A percentile compares a stretch with the other conserved stretches of the same genome.
These are phyloP conservation scores for Mucor circinelloides DNA, from an alignment of 371 early-diverging fungal genomes.

Conservation along the genomic window DNA sequence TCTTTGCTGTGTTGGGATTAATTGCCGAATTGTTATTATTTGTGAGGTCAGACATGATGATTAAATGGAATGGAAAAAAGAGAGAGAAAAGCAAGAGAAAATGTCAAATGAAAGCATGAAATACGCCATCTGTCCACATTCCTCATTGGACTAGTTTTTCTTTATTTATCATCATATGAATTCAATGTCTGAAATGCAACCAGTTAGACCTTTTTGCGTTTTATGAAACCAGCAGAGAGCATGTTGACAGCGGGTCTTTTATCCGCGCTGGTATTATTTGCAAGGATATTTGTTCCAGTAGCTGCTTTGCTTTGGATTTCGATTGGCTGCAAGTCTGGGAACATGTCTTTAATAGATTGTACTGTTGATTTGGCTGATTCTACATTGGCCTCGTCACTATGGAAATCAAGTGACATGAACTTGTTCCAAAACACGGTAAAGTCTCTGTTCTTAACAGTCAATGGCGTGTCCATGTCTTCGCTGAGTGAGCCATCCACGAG, in stretches of 20 bases:
- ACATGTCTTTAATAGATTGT: slow-evolving; percentile 13
- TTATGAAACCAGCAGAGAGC: slow-evolving; percentile 21
- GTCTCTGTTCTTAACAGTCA: not conserved
- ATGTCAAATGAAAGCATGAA: not conserved
- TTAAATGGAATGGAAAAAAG: not conserved
- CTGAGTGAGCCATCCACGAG: slow-evolving; percentile 5
- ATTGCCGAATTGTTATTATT: slow-evolving; percentile 2
- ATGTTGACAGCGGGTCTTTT: slow-evolving; percentile 27
- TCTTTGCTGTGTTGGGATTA: slow-evolving; percentile 8
- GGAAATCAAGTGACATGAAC: slow-evolving; percentile 33
- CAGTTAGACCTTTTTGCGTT: slow-evolving; percentile 22
- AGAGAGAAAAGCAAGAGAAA: not conserved
- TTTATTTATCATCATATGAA: not conserved
- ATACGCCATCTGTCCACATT: not conserved
- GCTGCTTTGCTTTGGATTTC: not conserved
- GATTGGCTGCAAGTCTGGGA: slow-evolving; percentile 5
- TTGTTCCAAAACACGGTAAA: slow-evolving; percentile 37
- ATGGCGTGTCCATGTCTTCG: not conserved
- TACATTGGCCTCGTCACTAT: slow-evolving; percentile 5
- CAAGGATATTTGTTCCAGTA: slow-evolving; percentile 2
- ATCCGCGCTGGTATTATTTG: not conserved
- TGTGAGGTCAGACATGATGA: slow-evolving; percentile 7
- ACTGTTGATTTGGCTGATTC: slow-evolving; percentile 16
- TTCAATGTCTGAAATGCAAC: not conserved
- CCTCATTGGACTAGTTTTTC: slow-evolving; percentile 13